phyloP scores from a whole-genome alignment of 306 rosid species.

The Echinosophora koreensis region DNA sequence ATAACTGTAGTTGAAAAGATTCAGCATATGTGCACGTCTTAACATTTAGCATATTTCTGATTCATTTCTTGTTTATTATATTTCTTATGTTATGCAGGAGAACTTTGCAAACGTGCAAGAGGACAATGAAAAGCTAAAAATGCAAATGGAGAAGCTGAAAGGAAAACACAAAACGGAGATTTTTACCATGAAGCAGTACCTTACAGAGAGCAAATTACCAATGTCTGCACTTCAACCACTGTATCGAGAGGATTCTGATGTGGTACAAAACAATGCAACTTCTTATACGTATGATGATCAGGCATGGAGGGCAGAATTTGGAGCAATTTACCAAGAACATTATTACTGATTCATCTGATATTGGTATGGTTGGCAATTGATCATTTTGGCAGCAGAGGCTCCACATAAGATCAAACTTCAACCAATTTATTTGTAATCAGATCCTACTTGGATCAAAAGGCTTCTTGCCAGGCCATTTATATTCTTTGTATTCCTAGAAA shows the following conservation, averaged over 20 bases:
- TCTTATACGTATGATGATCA: constrained; percentile 76
- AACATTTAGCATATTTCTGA: neutral
- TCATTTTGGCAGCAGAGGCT: constrained; percentile 2
- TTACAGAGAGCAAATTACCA: constrained; percentile 90
- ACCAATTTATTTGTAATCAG: constrained; percentile 34
- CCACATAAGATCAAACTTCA: neutral
- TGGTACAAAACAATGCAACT: constrained; percentile 49
- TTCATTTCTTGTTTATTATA: constrained; percentile 1
- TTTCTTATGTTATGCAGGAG: constrained; percentile 62
- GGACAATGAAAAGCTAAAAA: constrained; percentile 75
- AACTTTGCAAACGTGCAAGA: constrained; percentile 58
- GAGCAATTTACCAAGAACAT: constrained; percentile 87
- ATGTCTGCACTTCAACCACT: constrained; percentile 82
- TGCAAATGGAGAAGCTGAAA: constrained; percentile 85
- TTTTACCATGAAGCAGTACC: constrained; percentile 86
- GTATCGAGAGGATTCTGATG: constrained; percentile 63
- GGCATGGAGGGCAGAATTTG: constrained; percentile 96
- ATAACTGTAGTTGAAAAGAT: neutral
- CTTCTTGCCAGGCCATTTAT: neutral
- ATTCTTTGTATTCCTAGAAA: constrained; percentile 6
- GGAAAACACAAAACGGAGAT: constrained; percentile 91
- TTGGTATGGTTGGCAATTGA: neutral
- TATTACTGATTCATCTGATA: constrained; percentile 53
- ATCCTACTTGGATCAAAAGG: constrained; percentile 56
- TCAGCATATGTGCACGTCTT: neutral